These are phyloP conservation scores for Backusella morwellensis DNA, from an alignment of 192 early-diverging fungal genomes.

Conservation along the genomic window DNA sequence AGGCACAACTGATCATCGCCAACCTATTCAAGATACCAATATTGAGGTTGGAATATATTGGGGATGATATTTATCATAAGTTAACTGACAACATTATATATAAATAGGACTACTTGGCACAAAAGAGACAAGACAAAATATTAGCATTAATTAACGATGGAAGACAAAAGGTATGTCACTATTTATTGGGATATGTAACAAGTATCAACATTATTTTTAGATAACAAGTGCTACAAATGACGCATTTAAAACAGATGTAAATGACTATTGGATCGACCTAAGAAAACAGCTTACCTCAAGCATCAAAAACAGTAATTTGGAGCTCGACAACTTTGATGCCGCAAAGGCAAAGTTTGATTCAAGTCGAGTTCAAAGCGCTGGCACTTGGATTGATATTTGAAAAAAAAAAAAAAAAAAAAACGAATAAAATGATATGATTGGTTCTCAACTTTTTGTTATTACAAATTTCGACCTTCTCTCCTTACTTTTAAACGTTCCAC, in stretches of 20 bases:
- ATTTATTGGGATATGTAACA: neutral
- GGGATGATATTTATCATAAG: neutral
- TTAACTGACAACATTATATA: neutral
- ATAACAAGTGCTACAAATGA: constrained; percentile 1
- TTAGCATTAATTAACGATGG: constrained; percentile 71
- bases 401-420: neutral
- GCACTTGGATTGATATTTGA: neutral
- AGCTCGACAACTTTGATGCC: neutral
- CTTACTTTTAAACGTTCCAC: constrained; percentile 1
- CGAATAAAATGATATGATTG: neutral
- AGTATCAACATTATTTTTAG: neutral
- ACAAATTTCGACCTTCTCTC: neutral
- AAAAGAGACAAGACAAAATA: constrained; percentile 78
- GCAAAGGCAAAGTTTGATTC: constrained; percentile 10
- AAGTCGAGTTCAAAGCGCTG: neutral
- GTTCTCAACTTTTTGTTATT: neutral
- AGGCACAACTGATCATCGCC: constrained; percentile 70
- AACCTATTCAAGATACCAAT: constrained; percentile 78
- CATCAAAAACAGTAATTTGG: neutral
- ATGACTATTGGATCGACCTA: constrained; percentile 6
- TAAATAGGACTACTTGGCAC: constrained; percentile 59
- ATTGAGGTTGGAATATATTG: constrained; percentile 51
- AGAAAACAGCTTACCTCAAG: neutral
- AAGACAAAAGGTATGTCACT: constrained; percentile 42
- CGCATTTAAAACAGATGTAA: constrained; percentile 1